Conservation (phyloP, 306 rosid genomes). For the Phaseolus lunatus region DNA sequence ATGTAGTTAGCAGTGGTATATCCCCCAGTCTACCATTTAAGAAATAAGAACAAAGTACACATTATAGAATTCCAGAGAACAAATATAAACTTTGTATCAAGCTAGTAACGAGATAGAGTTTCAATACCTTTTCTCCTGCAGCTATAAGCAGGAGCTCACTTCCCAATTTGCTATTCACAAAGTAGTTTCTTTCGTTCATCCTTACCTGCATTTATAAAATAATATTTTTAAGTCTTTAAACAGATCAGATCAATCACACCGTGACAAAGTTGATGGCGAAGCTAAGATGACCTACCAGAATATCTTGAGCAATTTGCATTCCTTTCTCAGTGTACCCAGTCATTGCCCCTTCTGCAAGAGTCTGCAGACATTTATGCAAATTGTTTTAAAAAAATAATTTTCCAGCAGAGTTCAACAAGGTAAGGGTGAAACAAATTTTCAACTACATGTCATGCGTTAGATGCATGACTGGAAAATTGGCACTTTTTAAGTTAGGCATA, state of each 20-base stretch:
- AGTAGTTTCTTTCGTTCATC: constrained; percentile 67
- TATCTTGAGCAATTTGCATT: constrained; percentile 86
- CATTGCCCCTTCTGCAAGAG: constrained; percentile 92
- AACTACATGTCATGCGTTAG: constrained; percentile 11
- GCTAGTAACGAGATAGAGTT: constrained; percentile 30
- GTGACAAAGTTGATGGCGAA: constrained; percentile 26
- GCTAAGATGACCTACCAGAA: constrained; percentile 61
- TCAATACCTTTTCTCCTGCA: constrained; percentile 86
- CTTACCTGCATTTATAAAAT: constrained; percentile 55
- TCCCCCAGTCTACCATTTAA: constrained; percentile 77
- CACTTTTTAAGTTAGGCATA: constrained; percentile 1
- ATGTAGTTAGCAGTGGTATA: constrained; percentile 85
- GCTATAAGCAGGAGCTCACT: constrained; percentile 80
- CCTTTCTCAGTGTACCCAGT: constrained; percentile 85
- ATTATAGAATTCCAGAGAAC: not conserved
- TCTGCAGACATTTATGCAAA: constrained; percentile 57
- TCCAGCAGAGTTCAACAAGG: constrained; percentile 11
- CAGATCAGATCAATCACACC: constrained; percentile 10
- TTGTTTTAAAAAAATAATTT: not conserved
- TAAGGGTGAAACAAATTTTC: not conserved
- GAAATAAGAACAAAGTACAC: constrained; percentile 31
- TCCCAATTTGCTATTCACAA: constrained; percentile 57
- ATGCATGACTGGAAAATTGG: constrained; percentile 10
- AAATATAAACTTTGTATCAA: constrained; percentile 13
- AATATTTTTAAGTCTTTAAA: not conserved